Conservation (phyloP, 1,284 basidiomycete genomes). For the Inonotus hispidus region DNA sequence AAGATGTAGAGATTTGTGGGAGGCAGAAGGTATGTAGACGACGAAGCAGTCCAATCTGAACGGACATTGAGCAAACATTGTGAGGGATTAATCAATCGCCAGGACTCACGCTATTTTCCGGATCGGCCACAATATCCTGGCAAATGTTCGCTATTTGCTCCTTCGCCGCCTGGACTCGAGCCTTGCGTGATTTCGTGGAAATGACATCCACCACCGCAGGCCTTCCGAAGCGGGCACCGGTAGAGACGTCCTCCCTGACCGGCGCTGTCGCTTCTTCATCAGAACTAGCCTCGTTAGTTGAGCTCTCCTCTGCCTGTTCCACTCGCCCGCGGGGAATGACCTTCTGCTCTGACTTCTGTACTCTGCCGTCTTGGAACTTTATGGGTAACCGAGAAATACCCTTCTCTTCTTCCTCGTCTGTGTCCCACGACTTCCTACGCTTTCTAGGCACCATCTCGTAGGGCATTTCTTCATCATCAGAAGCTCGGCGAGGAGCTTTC, state of each 20-base stretch:
- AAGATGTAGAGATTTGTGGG: conserved; percentile 59
- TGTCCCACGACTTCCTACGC: conserved; percentile 39
- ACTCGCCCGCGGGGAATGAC: conserved; percentile 25
- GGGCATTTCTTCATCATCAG: conserved; percentile 60
- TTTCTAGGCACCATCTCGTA: conserved; percentile 61
- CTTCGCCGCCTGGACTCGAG: conserved; percentile 73
- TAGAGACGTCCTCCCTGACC: conserved; percentile 62
- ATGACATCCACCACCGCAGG: conserved; percentile 76
- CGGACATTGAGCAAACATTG: conserved; percentile 17
- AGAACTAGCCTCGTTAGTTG: conserved; percentile 38
- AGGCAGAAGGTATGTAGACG: conserved; percentile 84
- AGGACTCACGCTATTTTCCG: conserved; percentile 67
- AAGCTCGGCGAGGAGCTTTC: conserved; percentile 29
- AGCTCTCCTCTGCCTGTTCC: conserved; percentile 32
- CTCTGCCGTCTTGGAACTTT: conserved; percentile 74
- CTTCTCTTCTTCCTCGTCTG: conserved; percentile 36
- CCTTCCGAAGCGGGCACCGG: conserved; percentile 76
- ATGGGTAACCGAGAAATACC: conserved; percentile 76
- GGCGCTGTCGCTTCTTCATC: conserved; percentile 33
- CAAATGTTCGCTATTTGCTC: conserved; percentile 87
- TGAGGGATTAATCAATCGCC: conserved; percentile 17
- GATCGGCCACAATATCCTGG: conserved; percentile 85
- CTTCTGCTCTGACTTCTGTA: conserved; percentile 47
- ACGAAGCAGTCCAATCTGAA: conserved; percentile 77
- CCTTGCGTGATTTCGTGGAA: conserved; percentile 57